phyloP scores from a whole-genome alignment of 176 grass and related monocot species.

The Cenchrus purpureus region DNA sequence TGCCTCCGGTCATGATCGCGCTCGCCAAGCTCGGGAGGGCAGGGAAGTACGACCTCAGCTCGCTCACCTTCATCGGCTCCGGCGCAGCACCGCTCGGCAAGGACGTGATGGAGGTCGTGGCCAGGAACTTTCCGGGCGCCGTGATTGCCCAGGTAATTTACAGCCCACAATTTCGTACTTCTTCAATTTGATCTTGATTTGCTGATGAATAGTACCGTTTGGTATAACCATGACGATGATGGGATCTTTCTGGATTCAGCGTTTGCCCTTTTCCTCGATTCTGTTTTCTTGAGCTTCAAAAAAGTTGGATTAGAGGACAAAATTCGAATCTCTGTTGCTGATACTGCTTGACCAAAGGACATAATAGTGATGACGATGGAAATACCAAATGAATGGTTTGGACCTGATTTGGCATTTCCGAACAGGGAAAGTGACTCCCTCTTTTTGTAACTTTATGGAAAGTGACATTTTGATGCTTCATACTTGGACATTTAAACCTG shows the following conservation, averaged over 20 bases:
- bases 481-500: not conserved
- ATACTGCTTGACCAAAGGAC: not conserved
- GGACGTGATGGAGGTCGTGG: slow-evolving; percentile 87
- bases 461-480: not conserved
- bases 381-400: not conserved
- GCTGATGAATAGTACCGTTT: slow-evolving; percentile 12
- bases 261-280: not conserved
- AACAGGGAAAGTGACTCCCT: not conserved
- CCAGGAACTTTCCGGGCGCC: slow-evolving; percentile 61
- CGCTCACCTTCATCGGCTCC: slow-evolving; percentile 67
- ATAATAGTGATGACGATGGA: not conserved
- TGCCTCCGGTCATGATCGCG: slow-evolving; percentile 91
- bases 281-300: not conserved
- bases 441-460: not conserved
- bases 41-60: slow-evolving; percentile 79
- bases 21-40: slow-evolving; percentile 68
- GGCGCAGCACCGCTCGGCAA: slow-evolving; percentile 95
- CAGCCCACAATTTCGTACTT: not conserved
- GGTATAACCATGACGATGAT: not conserved
- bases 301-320: not conserved
- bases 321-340: not conserved
- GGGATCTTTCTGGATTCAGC: not conserved
- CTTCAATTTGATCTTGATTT: not conserved
- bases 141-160: slow-evolving; percentile 68
- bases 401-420: not conserved